Conservation (phyloP, 2,329 filamentous ascomycete genomes). For the Oidium heveae region DNA sequence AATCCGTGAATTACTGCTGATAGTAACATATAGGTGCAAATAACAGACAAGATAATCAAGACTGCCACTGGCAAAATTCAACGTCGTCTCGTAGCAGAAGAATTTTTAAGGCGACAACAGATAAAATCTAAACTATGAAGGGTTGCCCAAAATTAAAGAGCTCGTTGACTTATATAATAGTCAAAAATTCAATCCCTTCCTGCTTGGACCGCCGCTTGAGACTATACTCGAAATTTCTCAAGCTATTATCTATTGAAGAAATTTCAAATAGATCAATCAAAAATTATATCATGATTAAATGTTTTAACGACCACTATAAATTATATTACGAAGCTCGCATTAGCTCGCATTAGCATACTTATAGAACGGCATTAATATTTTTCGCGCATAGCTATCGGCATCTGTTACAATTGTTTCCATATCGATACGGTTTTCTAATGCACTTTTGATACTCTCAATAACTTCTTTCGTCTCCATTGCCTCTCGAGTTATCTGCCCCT, state of each 20-base stretch:
- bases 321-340: background rate
- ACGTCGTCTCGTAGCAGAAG: slow-evolving; percentile 61
- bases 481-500: slow-evolving; percentile 44
- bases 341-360: too few species aligned
- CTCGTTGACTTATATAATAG: too few species aligned
- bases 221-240: too few species aligned
- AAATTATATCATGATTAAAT: too few species aligned
- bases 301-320: too few species aligned
- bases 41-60: slow-evolving; percentile 67
- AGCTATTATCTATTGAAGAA: too few species aligned
- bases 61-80: slow-evolving; percentile 84
- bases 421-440: slow-evolving; percentile 36
- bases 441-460: slow-evolving; percentile 42
- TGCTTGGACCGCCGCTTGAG: too few species aligned
- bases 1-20: background rate
- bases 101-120: slow-evolving; percentile 48
- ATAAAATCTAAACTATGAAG: slow-evolving; percentile 28
- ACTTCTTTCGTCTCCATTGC: slow-evolving; percentile 62
- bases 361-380: too few species aligned
- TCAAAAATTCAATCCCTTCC: too few species aligned
- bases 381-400: slow-evolving; percentile 28
- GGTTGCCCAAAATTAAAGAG: background rate
- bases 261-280: too few species aligned
- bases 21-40: slow-evolving; percentile 33
- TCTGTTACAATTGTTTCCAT: slow-evolving; percentile 33